Evolutionary conservation across 192 early-diverging fungal genomes (phyloP).

Genomic region (Endogone sp.): DNA sequence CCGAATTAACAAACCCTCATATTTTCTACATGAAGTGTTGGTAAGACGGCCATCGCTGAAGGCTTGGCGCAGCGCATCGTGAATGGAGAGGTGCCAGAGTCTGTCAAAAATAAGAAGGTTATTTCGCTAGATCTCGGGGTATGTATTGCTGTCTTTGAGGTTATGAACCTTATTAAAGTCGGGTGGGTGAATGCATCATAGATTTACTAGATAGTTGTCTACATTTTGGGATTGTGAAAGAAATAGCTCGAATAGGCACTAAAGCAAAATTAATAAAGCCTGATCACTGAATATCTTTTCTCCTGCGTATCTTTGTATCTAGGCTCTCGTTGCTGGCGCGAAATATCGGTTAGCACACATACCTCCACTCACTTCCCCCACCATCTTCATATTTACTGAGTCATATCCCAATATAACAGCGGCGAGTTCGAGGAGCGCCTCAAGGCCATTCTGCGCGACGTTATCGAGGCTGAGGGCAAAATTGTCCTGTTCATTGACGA

Average conservation of each 20-base stretch:
- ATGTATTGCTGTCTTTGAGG: conserved; percentile 42
- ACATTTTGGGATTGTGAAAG: background rate
- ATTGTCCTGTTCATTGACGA: conserved; percentile 81
- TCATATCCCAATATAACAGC: conserved; percentile 18
- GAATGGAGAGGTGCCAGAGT: conserved; percentile 73
- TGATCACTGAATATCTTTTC: no score
- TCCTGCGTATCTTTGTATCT: background rate
- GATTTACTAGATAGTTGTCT: no score
- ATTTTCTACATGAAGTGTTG: conserved; percentile 31
- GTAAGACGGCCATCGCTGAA: conserved; percentile 81
- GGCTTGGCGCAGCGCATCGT: conserved; percentile 76
- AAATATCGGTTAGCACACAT: conserved; percentile 53
- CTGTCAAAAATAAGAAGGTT: conserved; percentile 69
- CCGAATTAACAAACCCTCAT: background rate
- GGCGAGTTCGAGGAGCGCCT: conserved; percentile 83
- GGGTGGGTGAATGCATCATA: no score
- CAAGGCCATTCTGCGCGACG: conserved; percentile 69
- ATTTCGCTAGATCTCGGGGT: conserved; percentile 71
- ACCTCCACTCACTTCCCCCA: background rate
- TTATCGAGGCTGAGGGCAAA: conserved; percentile 66
- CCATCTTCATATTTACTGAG: no score
- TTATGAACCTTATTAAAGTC: no score
- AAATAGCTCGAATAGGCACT: no score
- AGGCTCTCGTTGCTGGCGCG: conserved; percentile 62
- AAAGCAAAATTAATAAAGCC: background rate